Base-by-base conservation (phyloP, 2,329 filamentous ascomycete species). In the Aureobasidium sp. region DNA sequence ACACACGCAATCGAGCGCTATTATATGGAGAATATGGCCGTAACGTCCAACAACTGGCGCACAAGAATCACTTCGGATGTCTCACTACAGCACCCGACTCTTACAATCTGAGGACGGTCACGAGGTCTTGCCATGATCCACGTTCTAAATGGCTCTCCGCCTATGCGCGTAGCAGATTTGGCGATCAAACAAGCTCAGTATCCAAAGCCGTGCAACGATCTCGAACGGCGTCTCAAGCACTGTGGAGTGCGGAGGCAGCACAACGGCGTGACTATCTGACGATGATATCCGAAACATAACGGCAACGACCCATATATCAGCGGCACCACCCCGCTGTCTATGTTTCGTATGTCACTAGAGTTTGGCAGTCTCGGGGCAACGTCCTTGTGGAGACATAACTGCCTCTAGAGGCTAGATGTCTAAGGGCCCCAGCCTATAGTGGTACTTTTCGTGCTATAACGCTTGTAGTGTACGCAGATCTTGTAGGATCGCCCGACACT, bases 271-370 rank as follows among this genome's bases (percentile, higher is more conserved):
- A 45, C 53, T 45, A 57, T 36, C 17, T 31, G 41, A 22, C 41
- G 53, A 31, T 45, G 39, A 5, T 8, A 57, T 45, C 53, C 44
- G 53, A 57, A 57, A 57, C 53, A 29, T 14, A 57, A 57, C 53
- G 41, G 17, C 3, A 36, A 57, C 29, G 27, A 29, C 6, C 36
- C 37, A 31, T 15, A 29, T 5, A 25, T 8, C 29, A 17, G 12
- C 17, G 14, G 4, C 39, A 27, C 36, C n/a, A 36, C 52, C 29
- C 25, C 36, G 36, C 53, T 45, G 41, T 57, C 41, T 29, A 45
- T 57, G 39, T 57, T 57, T 45, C 53, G 15, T 37, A 41, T 17
- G 1, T 22, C 27, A 17, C 17, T 25, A 36, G 41, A 55, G 49
- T 53, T 44, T 31, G 52, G 36, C 9, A 7, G 27, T 25, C 20